These are phyloP conservation scores for Thalassiosira allenii DNA, from an alignment of 352 stramenopile species.

Conservation along the genomic window DNA sequence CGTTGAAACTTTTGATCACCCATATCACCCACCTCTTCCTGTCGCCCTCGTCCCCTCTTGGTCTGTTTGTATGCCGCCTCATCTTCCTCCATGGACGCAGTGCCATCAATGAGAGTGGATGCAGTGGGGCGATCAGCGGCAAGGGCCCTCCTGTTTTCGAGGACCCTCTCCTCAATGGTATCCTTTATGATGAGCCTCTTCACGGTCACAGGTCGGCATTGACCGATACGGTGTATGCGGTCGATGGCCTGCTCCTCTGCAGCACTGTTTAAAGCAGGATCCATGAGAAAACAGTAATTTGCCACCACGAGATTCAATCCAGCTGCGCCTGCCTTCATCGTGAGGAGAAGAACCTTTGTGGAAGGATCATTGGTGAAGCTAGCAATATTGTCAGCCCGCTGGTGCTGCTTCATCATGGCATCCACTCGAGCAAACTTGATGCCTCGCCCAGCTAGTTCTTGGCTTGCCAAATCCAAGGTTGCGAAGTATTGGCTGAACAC, in stretches of 20 bases:
- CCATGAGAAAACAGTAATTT: conserved; percentile 90
- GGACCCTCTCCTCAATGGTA: conserved; percentile 49
- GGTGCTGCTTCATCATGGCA: conserved; percentile 48
- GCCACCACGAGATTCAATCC: conserved; percentile 89
- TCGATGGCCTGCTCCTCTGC: conserved; percentile 89
- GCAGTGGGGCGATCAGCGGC: conserved; percentile 15
- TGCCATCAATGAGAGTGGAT: conserved; percentile 13
- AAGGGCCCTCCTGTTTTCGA: conserved; percentile 19
- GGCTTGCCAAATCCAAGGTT: conserved; percentile 48
- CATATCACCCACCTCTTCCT: conserved; percentile 15
- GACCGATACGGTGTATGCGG: conserved; percentile 84
- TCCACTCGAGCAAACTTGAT: conserved; percentile 57
- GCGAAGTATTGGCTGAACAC: conserved; percentile 60
- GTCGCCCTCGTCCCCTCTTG: conserved; percentile 8
- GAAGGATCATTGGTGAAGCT: conserved; percentile 51
- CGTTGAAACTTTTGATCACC: conserved; percentile 21
- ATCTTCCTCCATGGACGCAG: conserved; percentile 17
- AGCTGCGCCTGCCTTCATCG: conserved; percentile 84
- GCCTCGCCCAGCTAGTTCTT: conserved; percentile 28
- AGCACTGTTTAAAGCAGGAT: conserved; percentile 89
- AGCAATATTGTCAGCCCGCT: conserved; percentile 46
- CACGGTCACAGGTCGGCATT: conserved; percentile 86
- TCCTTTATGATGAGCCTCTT: conserved; percentile 89
- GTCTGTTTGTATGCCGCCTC: background rate
- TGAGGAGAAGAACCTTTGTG: conserved; percentile 85